Evolutionary conservation across 2,329 filamentous ascomycete genomes (phyloP).

Genomic region (Nigrospora sphaerica): DNA sequence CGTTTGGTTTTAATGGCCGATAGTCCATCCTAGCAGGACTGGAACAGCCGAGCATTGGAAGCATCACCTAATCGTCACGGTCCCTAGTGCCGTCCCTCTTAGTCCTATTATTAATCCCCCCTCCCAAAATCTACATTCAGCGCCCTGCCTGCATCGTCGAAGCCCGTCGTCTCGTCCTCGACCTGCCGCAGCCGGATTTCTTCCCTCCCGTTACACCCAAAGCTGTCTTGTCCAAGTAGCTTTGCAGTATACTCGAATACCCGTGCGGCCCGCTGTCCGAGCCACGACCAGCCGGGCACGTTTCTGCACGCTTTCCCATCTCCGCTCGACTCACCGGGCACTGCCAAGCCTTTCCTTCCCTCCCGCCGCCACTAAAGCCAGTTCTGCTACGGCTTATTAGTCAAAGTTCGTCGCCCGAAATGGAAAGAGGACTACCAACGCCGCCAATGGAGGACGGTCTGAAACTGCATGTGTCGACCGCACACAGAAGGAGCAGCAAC

Average conservation of each 20-base stretch:
- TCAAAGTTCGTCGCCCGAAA: conserved; percentile 22
- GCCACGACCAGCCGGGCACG: not conserved
- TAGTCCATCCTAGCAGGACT: conserved; percentile 15
- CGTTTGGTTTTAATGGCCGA: conserved; percentile 12
- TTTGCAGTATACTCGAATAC: too few species aligned
- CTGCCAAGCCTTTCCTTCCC: not conserved
- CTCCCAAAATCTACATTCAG: conserved; percentile 14
- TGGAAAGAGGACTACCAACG: conserved; percentile 45
- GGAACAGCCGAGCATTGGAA: conserved; percentile 11
- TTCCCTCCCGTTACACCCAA: too few species aligned
- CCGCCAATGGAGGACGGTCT: conserved; percentile 36
- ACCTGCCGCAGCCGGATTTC: not conserved
- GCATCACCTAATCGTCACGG: conserved; percentile 25
- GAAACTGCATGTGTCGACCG: conserved; percentile 12
- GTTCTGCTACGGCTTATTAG: not conserved
- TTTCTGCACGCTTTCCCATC: too few species aligned
- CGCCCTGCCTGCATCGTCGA: conserved; percentile 10
- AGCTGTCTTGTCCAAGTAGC: too few species aligned
- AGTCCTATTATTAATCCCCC: conserved; percentile 23
- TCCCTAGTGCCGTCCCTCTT: conserved; percentile 12
- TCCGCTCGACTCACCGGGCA: too few species aligned
- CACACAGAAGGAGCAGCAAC: conserved; percentile 12
- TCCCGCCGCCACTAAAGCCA: not conserved
- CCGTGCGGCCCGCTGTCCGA: too few species aligned
- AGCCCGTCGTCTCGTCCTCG: conserved; percentile 5